Base-by-base conservation (phyloP, 2,329 filamentous ascomycete genomes). In the Pseudogymnoascus sp. region DNA sequence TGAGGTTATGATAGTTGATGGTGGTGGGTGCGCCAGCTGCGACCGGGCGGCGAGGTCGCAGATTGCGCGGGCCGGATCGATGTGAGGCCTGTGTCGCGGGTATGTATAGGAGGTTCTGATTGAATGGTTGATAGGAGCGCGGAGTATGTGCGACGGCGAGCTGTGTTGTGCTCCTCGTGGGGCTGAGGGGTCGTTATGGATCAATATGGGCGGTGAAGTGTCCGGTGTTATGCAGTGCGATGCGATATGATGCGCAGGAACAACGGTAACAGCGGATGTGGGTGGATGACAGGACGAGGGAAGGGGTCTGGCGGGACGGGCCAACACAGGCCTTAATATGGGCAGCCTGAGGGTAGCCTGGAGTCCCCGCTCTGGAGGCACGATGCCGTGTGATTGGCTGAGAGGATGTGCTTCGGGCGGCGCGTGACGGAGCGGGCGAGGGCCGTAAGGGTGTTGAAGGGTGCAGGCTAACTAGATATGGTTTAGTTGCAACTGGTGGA, bases 221-320 rank as follows among this genome's bases (percentile, higher is more conserved):
- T 28, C 43, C 43, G 25, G 43, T 54, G 28, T 54, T 54, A 54
- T 54, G 47, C 47, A 54, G 28, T 54, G 47, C 28, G 47, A 54
- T 54, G 47, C 47, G 47, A 54, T 54, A 54, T 54, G 47, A 54
- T 54, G 47, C 47, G 47, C 47, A 54, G 47, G 47, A 54, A 54
- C 47, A 54, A 54, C 28, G 47, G 47, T 20, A 20, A 54, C 47
- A 54, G 11, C 28, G 47, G 47, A 54, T 32, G 47, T 54, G 47
- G 47, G 47, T 54, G 28, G 47, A 54, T 54, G 28, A 54, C 47
- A 54, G 47, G 47, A 54, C 47, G 47, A 54, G 47, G 47, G 47
- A 54, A 54, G 47, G 47, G 47, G 47, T 32, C 47, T 50, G 47
- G 47, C 47, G 47, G 47, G 47, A 54, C 47, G 47, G 47, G 47